Conservation (phyloP, 192 early-diverging fungal species). For the Rhizoclosmatium globosum region DNA sequence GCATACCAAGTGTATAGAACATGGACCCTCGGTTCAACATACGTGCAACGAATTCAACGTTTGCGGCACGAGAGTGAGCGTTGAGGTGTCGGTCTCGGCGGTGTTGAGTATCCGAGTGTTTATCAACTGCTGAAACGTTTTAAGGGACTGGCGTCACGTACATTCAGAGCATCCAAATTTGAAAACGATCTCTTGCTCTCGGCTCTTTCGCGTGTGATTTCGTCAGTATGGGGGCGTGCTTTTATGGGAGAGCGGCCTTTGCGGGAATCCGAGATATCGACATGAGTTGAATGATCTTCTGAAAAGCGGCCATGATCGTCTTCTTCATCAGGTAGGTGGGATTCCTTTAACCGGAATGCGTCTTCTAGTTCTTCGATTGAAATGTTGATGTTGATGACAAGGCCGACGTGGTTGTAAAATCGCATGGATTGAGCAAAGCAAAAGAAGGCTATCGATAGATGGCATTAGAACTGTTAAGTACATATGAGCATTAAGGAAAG, state of each 20-base stretch:
- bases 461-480: background rate
- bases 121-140: too few relatives aligned
- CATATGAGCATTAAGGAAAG: background rate
- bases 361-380: constrained; percentile 24
- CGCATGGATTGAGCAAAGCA: constrained; percentile 50
- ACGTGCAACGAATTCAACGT: constrained; percentile 37
- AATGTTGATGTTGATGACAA: constrained; percentile 45
- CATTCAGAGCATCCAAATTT: too few relatives aligned
- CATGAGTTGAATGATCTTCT: too few relatives aligned
- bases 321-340: too few relatives aligned
- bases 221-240: too few relatives aligned
- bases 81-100: constrained; percentile 8
- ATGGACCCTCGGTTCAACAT: constrained; percentile 47
- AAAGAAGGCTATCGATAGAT: constrained; percentile 31
- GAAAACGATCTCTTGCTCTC: too few relatives aligned
- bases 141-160: too few relatives aligned
- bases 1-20: constrained; percentile 46
- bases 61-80: constrained; percentile 16
- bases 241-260: too few relatives aligned
- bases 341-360: background rate
- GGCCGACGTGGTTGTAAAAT: constrained; percentile 53
- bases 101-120: too few relatives aligned
- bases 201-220: too few relatives aligned
- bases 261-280: too few relatives aligned
- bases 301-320: too few relatives aligned